Evolutionary conservation across 306 rosid genomes (phyloP).

Genomic region (Vigna reflexopilosa): DNA sequence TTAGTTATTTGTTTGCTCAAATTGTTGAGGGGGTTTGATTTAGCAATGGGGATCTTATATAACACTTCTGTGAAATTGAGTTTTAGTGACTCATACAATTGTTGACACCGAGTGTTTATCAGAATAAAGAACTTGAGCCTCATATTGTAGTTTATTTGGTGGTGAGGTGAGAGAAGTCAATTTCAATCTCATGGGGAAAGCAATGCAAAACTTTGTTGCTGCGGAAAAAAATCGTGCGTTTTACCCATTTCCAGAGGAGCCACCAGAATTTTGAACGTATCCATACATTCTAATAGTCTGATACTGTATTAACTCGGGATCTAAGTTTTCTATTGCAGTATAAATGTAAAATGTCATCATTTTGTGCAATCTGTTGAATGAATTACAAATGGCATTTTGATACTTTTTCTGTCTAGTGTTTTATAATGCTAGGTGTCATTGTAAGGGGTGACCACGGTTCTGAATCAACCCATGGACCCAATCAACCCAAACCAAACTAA

Average conservation of each 20-base stretch:
- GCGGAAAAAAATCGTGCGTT: not conserved
- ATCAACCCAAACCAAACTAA: not conserved
- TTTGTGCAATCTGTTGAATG: constrained; percentile 21
- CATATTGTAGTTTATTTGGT: not conserved
- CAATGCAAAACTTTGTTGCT: not conserved
- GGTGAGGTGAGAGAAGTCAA: not conserved
- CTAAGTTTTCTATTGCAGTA: not conserved
- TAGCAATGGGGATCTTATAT: not conserved
- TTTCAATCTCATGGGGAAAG: not conserved
- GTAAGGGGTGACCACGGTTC: not conserved
- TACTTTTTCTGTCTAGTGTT: constrained; percentile 3
- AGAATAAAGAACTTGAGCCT: constrained; percentile 6
- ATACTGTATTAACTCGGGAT: not conserved
- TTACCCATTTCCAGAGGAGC: not conserved
- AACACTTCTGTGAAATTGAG: not conserved
- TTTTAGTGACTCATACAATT: not conserved
- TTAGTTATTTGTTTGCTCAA: not conserved
- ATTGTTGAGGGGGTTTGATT: not conserved
- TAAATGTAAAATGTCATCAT: constrained; percentile 16
- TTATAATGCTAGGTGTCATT: not conserved
- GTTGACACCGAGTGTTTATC: not conserved
- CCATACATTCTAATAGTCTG: not conserved
- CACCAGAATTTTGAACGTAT: not conserved
- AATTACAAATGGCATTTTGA: not conserved
- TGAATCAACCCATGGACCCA: not conserved